Evolutionary conservation across 139 green algal genomes (phyloP), one percentile per base, ranked within the genome.

Genomic region (Parachlorella kessleri): DNA sequence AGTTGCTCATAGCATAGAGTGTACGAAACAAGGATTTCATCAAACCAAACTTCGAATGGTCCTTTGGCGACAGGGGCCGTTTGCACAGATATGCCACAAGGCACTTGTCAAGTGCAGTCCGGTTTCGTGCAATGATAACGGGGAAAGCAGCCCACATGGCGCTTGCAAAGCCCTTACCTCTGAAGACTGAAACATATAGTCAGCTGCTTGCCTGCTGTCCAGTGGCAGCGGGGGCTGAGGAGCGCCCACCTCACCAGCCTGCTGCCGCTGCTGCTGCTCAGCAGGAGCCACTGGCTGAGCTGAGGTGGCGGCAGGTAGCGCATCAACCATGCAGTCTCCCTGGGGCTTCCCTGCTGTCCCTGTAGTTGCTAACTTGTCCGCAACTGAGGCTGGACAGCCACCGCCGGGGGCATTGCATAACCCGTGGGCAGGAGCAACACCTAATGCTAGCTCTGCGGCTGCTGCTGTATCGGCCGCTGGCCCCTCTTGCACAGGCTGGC

Each of bases 181-280:
- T 40, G 73, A n/a, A n/a, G n/a, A n/a, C n/a, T n/a, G 73, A 4
- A 79, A 40, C 5, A 36, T 38, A 4, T 32, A 66, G 6, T 66
- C 74, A 3, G 30, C 24, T 32, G 48, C 67, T 2, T 23, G 10
- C 3, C 30, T 48, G 74, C 74, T 79, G 64, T 79, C 74, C 40
- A 79, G 41, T 3, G 74, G 74, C 39, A 73, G 74, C 30, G 41
- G 9, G 66, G 32, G 30, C 5, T 35, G 2, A 24, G 59, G 39
- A 39, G 35, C 38, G 66, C 63, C 32, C 26, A 24, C 40, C 41
- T 59, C 33, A 30, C 18, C 30, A 21, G 26, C n/a, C 59, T 36
- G 1, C 7, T 77, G 48, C 6, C 48, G 30, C 14, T 69, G 30
- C n/a, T 36, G 28, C 53, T 54, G 32, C 54, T 67, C 28, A 26